Evolutionary conservation across 257 asterid genomes (phyloP), one percentile per base, ranked within the genome.

Genomic region (Primulina tabacum): DNA sequence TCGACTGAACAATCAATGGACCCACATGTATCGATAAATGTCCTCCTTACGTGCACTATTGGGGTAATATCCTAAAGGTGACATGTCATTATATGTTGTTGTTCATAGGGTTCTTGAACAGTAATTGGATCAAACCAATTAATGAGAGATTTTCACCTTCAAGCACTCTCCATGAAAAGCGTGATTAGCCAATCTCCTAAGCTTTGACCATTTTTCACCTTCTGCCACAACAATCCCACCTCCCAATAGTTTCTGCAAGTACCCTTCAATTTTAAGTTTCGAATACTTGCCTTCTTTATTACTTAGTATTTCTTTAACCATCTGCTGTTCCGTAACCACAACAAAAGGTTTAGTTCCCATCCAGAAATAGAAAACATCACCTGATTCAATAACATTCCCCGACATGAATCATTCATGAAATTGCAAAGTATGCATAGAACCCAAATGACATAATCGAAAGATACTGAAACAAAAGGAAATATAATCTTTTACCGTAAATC

Each of bases 151-250:
- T 4, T 7, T 64, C 71, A 85, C 94, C 85, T 78, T 84, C 40
- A 88, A 71, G 43, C 72, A 70, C 50, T 86, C 88, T 35, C 84
- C 88, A 61, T 86, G 90, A 69, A 86, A 88, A 61, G 90, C 85
- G 70, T 84, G 84, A 65, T 82, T 84, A 37, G 95, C 79, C 71
- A 84, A 64, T 82, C 78, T 86, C 71, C 90, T 71, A 33, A 86
- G 76, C 76, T 53, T 86, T 16, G 52, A 11, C 90, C 92, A 88
- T 69, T 81, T 86, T 40, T 85, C 81, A 60, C 88, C 86, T 35
- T 81, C 85, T 12, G 88, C 58, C 16, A 68, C 3, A 0, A 76
- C 75, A 47, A 85, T 69, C 53, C 95, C 88, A 50, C 77, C 85
- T 59, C 89, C 95, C 2, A 82, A 7, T 52, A 86, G 56, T 67